Base-by-base conservation (phyloP, 495 filamentous ascomycete species). In the Neurospora discreta region DNA sequence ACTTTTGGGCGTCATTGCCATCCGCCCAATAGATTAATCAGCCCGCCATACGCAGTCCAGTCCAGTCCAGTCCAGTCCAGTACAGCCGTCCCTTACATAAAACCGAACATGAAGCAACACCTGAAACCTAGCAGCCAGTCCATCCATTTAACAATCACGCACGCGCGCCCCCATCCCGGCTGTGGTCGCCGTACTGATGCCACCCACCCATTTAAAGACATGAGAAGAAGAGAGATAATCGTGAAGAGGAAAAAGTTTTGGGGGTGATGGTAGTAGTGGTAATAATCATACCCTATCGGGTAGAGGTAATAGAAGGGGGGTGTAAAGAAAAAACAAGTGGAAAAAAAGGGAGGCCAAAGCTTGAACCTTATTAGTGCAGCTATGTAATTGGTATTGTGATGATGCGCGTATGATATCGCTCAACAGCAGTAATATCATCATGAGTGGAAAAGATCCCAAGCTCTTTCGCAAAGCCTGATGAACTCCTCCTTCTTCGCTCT, bases 401-500 rank as follows among this genome's bases (percentile, higher is more conserved):
- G 42, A 69, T 36, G 46, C 33, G 60, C 16, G 44, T n/a, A 44
- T 41, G 36, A 26, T 68, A 44, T 26, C 70, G 39, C 13, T 38
- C 11, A 44, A 16, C 18, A 36, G 18, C 42, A 20, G 26, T 65
- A 65, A 26, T 65, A 65, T 65, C n/a, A 60, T 90, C 84, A 99
- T 68, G 94, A 97, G 84, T 98, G 95, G 79, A 99, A 96, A 69
- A 99, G 78, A 83, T 99, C 95, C 95, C 95, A 99, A 33, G 95
- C 95, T 76, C 93, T 85, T 69, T 91, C 89, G 77, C 95, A 99
- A 52, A 98, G 81, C 67, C 86, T 83, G 74, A 99, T 81, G 78
- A 99, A 99, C 77, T 99, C 95, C 65, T 97, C 94, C 80, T 94
- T 93, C 89, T 99, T 99, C 80, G 88, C 89, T 71, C 88, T 84